These are phyloP conservation scores for Beauveria brongniartii DNA, from an alignment of 2,329 filamentous ascomycete species.

Conservation along the genomic window DNA sequence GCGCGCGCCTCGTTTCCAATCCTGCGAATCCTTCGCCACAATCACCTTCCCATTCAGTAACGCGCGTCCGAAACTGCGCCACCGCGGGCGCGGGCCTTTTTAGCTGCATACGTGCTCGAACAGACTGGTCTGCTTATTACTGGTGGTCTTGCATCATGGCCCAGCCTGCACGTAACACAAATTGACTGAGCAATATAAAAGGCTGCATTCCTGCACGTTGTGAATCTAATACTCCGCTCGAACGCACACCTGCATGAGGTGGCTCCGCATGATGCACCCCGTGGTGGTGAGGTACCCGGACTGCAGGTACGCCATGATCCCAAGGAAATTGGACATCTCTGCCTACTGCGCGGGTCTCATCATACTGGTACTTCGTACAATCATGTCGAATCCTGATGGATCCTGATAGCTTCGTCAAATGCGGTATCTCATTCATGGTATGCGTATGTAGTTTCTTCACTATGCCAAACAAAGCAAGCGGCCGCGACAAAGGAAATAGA, in stretches of 20 bases:
- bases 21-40: background rate
- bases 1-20: conserved; percentile 1
- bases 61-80: background rate
- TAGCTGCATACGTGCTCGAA: background rate
- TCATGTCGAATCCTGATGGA: too few species aligned
- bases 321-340: too few species aligned
- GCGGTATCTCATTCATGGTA: conserved; percentile 1
- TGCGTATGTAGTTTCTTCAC: background rate
- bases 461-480: background rate
- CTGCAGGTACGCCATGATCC: too few species aligned
- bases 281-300: too few species aligned
- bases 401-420: background rate
- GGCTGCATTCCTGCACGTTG: too few species aligned
- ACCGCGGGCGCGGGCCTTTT: background rate
- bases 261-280: background rate
- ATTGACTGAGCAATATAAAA: too few species aligned
- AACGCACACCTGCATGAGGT: background rate
- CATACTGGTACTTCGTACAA: too few species aligned
- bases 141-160: too few species aligned
- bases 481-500: background rate
- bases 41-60: background rate
- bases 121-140: too few species aligned
- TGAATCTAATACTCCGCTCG: too few species aligned
- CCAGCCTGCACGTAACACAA: too few species aligned
- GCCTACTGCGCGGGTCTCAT: too few species aligned